These are phyloP conservation scores for Floccularia luteovirens DNA, from an alignment of 768 basidiomycete genomes.

Conservation along the genomic window DNA sequence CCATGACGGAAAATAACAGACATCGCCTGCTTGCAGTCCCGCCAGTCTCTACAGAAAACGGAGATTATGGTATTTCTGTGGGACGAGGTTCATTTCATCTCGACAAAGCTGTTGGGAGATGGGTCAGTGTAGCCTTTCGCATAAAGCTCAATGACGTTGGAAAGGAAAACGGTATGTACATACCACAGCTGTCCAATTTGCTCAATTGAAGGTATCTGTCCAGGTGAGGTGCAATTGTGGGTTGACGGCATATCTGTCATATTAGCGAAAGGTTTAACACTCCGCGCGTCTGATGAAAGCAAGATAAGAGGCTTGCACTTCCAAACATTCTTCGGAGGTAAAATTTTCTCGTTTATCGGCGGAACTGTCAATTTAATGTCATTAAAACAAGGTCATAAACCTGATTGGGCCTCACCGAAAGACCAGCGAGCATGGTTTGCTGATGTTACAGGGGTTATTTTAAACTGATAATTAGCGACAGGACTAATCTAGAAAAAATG, in stretches of 20 bases:
- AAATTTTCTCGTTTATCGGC: conserved; percentile 7
- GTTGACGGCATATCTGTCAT: conserved; percentile 57
- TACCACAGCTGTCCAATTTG: background rate
- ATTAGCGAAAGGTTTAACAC: conserved; percentile 33
- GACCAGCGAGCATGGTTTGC: conserved; percentile 55
- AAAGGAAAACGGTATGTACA: conserved; percentile 41
- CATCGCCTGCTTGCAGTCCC: conserved; percentile 37
- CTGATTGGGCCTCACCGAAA: conserved; percentile 52
- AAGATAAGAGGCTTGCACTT: conserved; percentile 65
- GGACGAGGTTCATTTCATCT: conserved; percentile 60
- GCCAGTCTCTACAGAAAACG: conserved; percentile 38
- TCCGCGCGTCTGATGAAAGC: conserved; percentile 34
- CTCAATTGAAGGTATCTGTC: background rate
- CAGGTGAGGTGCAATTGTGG: conserved; percentile 62
- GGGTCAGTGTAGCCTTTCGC: conserved; percentile 60
- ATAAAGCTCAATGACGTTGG: conserved; percentile 63
- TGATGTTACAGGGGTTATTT: conserved; percentile 40
- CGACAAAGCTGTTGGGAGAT: conserved; percentile 39
- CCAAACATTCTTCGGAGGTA: conserved; percentile 76
- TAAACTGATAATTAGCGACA: no score
- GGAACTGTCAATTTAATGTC: background rate
- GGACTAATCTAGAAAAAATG: no score
- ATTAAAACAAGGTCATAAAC: conserved; percentile 34
- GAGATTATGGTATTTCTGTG: conserved; percentile 59
- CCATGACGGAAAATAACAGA: conserved; percentile 37